Evolutionary conservation across 2,329 filamentous ascomycete species (phyloP), one percentile per base, ranked within the genome.

Genomic region (Ustulina deusta): DNA sequence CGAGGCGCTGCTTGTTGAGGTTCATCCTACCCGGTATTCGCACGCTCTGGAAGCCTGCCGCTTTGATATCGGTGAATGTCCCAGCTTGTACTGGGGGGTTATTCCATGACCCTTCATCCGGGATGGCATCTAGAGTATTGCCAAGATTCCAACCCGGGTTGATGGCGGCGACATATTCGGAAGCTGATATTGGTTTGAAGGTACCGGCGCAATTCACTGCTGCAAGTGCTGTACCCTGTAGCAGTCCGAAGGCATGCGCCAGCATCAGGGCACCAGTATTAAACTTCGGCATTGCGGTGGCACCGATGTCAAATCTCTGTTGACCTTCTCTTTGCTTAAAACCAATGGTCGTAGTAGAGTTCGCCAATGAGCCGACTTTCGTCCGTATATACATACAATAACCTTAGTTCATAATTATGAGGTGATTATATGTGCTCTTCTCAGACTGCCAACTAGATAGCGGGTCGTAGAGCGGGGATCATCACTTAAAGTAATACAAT

Each of bases 71-170:
- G 49, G 85, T 80, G 64, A 90, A 87, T 0, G 85, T 87, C 1
- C 75, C 74, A 2, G 78, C 78, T 6, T 82, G 78, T 0, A 88
- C 85, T 0, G 84, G 81, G 0, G 83, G 79, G 64, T 89, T 89
- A 70, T 86, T 86, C 87, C 87, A 90, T 2, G 83, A 85, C 5
- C 85, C 86, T 74, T 90, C 87, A 56, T 83, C 79, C 5, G 86
- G 83, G 7, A 83, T 77, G 1, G 86, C 85, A 73, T 89, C 88
- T 34, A 89, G 81, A 0, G 86, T 88, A 63, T 89, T 89, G 10
- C 87, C 87, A 9, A 89, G 71, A 69, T 89, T 89, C 87, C 87
- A 89, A 7, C 87, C 87, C 0, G 86, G 84, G 56, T 85, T 85
- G 46, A 88, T 79, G 9, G 79, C 81, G 5, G 80, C 79, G 55